A percentile compares a stretch with the other conserved stretches of the same genome.
Evolutionary conservation across 2,329 filamentous ascomycete genomes (phyloP).

Genomic region (Pyrenophora seminiperda): DNA sequence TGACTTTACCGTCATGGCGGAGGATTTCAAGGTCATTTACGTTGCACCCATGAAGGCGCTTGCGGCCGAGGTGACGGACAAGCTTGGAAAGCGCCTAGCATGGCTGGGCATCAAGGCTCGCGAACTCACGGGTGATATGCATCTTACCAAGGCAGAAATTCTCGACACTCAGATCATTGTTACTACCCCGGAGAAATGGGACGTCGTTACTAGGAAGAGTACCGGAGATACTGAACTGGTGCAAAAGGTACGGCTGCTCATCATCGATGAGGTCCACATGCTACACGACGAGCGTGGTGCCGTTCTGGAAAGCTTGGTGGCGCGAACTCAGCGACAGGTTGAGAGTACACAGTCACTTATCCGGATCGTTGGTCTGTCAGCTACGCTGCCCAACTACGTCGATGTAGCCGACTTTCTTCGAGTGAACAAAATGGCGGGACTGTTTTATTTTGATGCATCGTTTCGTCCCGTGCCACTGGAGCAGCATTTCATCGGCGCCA

Average conservation of each 20-base stretch:
- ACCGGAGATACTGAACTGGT: conserved; percentile 97
- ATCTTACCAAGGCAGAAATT: conserved; percentile 95
- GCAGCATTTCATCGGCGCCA: conserved; percentile 96
- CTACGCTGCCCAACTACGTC: conserved; percentile 93
- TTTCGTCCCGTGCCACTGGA: conserved; percentile 95
- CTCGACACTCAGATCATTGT: conserved; percentile 97
- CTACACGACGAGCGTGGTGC: conserved; percentile 96
- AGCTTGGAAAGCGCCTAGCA: conserved; percentile 85
- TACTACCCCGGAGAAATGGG: conserved; percentile 99
- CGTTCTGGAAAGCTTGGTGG: conserved; percentile 93
- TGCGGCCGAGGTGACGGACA: conserved; percentile 93
- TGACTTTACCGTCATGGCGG: conserved; percentile 79
- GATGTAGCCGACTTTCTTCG: conserved; percentile 97
- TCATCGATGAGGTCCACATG: conserved; percentile 99
- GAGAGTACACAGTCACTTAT: conserved; percentile 98
- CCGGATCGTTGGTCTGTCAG: conserved; percentile 91
- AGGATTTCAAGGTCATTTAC: conserved; percentile 98
- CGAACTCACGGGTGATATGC: conserved; percentile 98
- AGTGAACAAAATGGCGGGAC: conserved; percentile 87
- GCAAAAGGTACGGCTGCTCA: conserved; percentile 92
- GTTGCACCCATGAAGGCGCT: conserved; percentile 99
- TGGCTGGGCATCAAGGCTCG: conserved; percentile 93
- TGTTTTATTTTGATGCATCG: conserved; percentile 97
- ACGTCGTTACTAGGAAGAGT: conserved; percentile 95
- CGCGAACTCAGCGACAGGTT: conserved; percentile 91